Conservation (phyloP, 2,329 filamentous ascomycete species). For the Diaporthe australafricana region DNA sequence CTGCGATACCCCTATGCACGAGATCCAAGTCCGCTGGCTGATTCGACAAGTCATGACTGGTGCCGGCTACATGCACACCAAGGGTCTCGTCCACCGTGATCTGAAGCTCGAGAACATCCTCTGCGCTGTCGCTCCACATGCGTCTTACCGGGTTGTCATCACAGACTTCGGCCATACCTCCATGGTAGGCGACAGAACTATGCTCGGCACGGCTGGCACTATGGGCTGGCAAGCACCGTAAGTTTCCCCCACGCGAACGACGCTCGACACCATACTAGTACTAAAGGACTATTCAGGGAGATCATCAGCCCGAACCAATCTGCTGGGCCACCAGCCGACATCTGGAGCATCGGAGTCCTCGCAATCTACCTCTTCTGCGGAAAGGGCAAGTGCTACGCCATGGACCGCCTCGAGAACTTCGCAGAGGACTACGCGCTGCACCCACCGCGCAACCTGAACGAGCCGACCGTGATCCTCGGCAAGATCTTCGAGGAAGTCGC, state of each 20-base stretch:
- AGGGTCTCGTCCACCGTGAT: conserved; percentile 63
- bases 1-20: conserved; percentile 45
- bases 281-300: conserved; percentile 54
- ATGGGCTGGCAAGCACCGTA: conserved; percentile 62
- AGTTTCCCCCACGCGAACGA: conserved; percentile 38
- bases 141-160: conserved; percentile 59
- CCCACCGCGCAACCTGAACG: conserved; percentile 38
- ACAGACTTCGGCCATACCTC: conserved; percentile 65
- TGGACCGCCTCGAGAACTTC: conserved; percentile 35
- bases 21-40: conserved; percentile 58
- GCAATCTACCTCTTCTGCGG: conserved; percentile 48
- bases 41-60: conserved; percentile 60
- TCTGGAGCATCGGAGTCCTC: conserved; percentile 65
- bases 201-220: conserved; percentile 60
- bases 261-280: conserved; percentile 5
- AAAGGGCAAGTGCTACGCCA: conserved; percentile 36
- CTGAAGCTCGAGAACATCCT: conserved; percentile 67
- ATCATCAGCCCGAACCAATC: conserved; percentile 42
- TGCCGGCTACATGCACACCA: conserved; percentile 60
- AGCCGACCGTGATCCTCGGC: conserved; percentile 38
- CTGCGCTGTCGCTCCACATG: conserved; percentile 57
- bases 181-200: conserved; percentile 53
- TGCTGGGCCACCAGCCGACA: conserved; percentile 57
- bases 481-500: conserved; percentile 26
- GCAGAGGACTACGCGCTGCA: conserved; percentile 1